These are phyloP conservation scores for Heterobasidion occidentale DNA, from an alignment of 1,284 basidiomycete genomes.

Conservation along the genomic window DNA sequence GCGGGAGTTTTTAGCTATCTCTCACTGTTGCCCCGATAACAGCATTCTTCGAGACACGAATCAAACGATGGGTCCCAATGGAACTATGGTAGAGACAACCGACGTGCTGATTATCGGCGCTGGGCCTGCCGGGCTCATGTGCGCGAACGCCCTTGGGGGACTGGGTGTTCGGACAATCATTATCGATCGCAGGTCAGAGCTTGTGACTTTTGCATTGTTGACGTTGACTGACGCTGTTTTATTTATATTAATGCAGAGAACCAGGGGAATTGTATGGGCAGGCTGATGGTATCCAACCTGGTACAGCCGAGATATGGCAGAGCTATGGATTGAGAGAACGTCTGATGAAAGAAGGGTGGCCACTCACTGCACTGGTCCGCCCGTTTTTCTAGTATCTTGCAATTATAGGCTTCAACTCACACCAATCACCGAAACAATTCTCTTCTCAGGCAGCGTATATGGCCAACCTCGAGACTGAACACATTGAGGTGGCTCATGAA, in stretches of 20 bases:
- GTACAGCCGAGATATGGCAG: conserved; percentile 8
- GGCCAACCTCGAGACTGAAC: too few relatives aligned
- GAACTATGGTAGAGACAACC: neutral
- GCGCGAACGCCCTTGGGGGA: conserved; percentile 18
- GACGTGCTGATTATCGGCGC: conserved; percentile 28
- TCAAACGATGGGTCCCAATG: neutral
- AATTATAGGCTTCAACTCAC: too few relatives aligned
- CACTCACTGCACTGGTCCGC: too few relatives aligned
- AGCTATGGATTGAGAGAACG: neutral
- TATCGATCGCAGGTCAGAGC: neutral
- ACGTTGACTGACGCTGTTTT: neutral
- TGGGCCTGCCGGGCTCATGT: conserved; percentile 26
- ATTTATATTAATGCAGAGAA: neutral
- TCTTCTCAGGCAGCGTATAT: too few relatives aligned
- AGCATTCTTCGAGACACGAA: neutral
- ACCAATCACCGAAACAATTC: too few relatives aligned
- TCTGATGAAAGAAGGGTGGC: too few relatives aligned
- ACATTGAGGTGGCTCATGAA: too few relatives aligned
- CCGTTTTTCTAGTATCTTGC: too few relatives aligned
- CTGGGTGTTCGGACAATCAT: conserved; percentile 22
- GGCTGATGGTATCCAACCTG: neutral
- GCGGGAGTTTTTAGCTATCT: too few relatives aligned
- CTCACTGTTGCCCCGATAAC: neutral
- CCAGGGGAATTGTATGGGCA: neutral
- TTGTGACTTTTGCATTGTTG: neutral